These are phyloP conservation scores for Ceratobasidium sp. DNA, from an alignment of 1,284 basidiomycete species.

Conservation along the genomic window DNA sequence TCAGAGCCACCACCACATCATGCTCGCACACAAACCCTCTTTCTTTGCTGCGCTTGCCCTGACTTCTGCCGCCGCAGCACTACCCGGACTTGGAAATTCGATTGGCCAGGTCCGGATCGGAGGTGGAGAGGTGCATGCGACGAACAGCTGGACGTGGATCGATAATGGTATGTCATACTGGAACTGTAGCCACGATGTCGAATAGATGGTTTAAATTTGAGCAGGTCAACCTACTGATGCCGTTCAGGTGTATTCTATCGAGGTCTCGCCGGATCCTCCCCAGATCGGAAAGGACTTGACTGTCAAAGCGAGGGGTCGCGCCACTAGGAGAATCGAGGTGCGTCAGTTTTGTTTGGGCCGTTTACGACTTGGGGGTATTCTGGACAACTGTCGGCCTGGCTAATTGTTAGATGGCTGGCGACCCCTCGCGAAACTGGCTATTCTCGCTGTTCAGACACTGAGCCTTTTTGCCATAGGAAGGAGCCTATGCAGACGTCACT, in stretches of 20 bases:
- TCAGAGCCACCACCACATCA: slow-evolving; percentile 15
- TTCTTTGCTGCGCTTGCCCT: slow-evolving; percentile 27
- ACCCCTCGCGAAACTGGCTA: too few species aligned
- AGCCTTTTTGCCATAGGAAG: slow-evolving; percentile 54
- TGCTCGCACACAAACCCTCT: background rate
- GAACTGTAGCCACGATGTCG: background rate
- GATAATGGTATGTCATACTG: slow-evolving; percentile 12
- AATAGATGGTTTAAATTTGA: background rate
- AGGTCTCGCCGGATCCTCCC: slow-evolving; percentile 61
- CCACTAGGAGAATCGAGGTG: slow-evolving; percentile 58
- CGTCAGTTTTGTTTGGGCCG: slow-evolving; percentile 46
- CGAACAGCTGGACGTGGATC: slow-evolving; percentile 22
- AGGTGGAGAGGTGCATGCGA: background rate
- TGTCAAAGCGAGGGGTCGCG: slow-evolving; percentile 58
- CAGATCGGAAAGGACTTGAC: slow-evolving; percentile 61
- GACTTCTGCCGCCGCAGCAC: background rate
- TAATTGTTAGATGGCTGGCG: too few species aligned
- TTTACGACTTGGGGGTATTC: too few species aligned
- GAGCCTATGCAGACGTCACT: slow-evolving; percentile 61
- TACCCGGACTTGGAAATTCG: background rate
- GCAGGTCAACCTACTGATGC: slow-evolving; percentile 48
- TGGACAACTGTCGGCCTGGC: too few species aligned
- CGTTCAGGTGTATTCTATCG: slow-evolving; percentile 56
- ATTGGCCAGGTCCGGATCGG: background rate
- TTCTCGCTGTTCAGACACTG: background rate